Conservation (phyloP, 1,284 basidiomycete species). For the Athelia psychrophila region DNA sequence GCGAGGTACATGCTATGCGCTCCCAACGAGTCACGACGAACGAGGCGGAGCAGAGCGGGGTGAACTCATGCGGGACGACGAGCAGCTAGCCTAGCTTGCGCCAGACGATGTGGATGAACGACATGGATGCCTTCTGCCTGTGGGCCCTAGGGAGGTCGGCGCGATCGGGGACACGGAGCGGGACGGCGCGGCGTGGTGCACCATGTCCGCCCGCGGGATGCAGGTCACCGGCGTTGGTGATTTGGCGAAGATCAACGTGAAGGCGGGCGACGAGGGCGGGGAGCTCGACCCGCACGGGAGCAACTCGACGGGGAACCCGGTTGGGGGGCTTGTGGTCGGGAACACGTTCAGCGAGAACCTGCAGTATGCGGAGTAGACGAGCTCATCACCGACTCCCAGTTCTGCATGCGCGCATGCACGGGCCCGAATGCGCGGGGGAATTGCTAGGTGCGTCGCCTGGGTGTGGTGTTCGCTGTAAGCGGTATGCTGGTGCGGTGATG, state of each 20-base stretch:
- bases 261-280: slow-evolving; percentile 32
- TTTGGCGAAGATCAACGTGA: slow-evolving; percentile 63
- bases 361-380: slow-evolving; percentile 56
- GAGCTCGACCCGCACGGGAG: slow-evolving; percentile 61
- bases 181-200: slow-evolving; percentile 74
- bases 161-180: slow-evolving; percentile 68
- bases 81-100: slow-evolving; percentile 47
- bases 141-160: slow-evolving; percentile 50
- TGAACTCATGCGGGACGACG: slow-evolving; percentile 50
- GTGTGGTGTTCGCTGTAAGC: not conserved
- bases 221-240: slow-evolving; percentile 61
- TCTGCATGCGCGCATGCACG: slow-evolving; percentile 64
- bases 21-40: slow-evolving; percentile 39
- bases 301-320: slow-evolving; percentile 18
- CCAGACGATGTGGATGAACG: slow-evolving; percentile 56
- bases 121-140: slow-evolving; percentile 60
- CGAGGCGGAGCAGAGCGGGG: slow-evolving; percentile 53
- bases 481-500: too few species aligned
- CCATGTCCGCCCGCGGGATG: slow-evolving; percentile 63
- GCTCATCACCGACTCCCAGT: slow-evolving; percentile 50
- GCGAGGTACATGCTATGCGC: slow-evolving; percentile 40
- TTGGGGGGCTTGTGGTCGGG: slow-evolving; percentile 60
- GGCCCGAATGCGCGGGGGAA: slow-evolving; percentile 51
- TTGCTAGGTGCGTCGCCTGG: slow-evolving; percentile 41
- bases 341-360: slow-evolving; percentile 44